phyloP scores from a whole-genome alignment of 164 flowering plant species.

The Umbellularia californica region DNA sequence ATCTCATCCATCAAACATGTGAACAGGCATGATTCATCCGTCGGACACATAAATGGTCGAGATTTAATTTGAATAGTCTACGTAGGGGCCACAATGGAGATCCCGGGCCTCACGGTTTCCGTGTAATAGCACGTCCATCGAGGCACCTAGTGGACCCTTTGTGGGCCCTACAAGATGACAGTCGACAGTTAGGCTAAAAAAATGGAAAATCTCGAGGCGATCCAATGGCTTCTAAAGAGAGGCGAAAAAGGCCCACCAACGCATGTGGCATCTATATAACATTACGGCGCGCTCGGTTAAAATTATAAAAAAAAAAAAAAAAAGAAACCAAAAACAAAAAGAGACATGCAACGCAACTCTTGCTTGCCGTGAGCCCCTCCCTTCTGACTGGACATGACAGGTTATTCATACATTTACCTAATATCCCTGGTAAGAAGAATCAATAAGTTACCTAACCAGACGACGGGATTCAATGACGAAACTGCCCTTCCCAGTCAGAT shows the following conservation, averaged over 20 bases:
- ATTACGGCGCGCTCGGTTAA: slow-evolving; percentile 2
- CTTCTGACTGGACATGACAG: slow-evolving; percentile 3
- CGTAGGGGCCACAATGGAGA: too few species aligned
- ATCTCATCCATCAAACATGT: too few species aligned
- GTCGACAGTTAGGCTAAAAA: background rate
- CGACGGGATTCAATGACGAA: too few species aligned
- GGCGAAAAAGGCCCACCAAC: background rate
- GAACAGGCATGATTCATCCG: too few species aligned
- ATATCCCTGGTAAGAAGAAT: background rate
- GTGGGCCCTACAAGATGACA: background rate
- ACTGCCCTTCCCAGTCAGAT: too few species aligned
- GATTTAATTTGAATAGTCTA: too few species aligned
- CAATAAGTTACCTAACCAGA: background rate
- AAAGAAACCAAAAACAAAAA: too few species aligned
- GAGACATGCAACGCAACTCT: background rate
- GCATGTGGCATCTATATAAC: background rate
- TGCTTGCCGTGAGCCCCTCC: background rate
- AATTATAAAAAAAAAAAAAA: too few species aligned
- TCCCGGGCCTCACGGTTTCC: too few species aligned
- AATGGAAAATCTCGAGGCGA: slow-evolving; percentile 1
- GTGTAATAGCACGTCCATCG: background rate
- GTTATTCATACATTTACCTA: background rate
- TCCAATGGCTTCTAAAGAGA: background rate
- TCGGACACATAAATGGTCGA: too few species aligned
- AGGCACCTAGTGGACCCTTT: background rate